These are phyloP conservation scores for Candida ovalis DNA, from an alignment of 805 yeast genomes.

Conservation along the genomic window DNA sequence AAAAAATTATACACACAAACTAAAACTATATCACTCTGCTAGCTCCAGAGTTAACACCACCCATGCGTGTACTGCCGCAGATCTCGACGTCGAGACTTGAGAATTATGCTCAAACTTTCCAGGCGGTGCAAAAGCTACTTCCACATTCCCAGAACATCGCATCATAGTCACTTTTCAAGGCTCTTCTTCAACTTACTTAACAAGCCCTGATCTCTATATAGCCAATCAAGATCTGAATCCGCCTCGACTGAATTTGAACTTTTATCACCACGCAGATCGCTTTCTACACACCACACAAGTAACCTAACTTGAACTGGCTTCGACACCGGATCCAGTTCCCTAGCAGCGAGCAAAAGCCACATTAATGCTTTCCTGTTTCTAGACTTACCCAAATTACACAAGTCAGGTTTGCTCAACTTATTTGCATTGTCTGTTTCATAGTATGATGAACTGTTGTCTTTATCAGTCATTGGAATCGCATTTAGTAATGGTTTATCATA, in stretches of 20 bases:
- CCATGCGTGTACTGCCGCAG: background rate
- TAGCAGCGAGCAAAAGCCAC: constrained; percentile 72
- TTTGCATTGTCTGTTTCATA: constrained; percentile 35
- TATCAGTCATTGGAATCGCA: background rate
- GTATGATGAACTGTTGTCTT: constrained; percentile 18
- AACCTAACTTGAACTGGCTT: constrained; percentile 26
- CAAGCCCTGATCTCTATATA: constrained; percentile 24
- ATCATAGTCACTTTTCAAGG: constrained; percentile 3
- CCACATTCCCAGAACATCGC: too few species aligned
- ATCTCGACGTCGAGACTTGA: constrained; percentile 2
- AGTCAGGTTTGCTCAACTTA: constrained; percentile 32
- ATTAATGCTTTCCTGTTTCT: constrained; percentile 71
- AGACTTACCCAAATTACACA: constrained; percentile 48
- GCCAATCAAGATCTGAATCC: constrained; percentile 18
- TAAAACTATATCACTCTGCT: too few species aligned
- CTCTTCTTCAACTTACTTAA: constrained; percentile 19
- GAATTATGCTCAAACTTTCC: constrained; percentile 1
- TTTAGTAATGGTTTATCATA: constrained; percentile 21
- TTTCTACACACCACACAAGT: constrained; percentile 23
- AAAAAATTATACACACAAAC: background rate
- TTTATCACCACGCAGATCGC: constrained; percentile 7
- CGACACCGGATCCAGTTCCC: constrained; percentile 52
- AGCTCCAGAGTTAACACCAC: background rate
- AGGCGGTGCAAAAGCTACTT: constrained; percentile 1
- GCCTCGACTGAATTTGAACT: background rate